phyloP scores from a whole-genome alignment of 108 stramenopile species.

The Discostella stelligeroides region DNA sequence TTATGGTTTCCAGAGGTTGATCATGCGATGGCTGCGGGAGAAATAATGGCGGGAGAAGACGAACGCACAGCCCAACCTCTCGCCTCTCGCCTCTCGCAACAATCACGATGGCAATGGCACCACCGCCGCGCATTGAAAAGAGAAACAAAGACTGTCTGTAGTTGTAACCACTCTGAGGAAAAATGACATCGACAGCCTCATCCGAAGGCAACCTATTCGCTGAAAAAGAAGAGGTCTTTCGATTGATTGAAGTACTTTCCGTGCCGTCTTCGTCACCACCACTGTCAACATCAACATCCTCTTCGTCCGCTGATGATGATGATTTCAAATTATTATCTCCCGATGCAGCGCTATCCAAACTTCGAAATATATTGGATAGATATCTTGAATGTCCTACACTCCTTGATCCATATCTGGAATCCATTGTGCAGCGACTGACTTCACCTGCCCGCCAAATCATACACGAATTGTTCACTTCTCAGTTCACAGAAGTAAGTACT shows the following conservation, averaged over 20 bases:
- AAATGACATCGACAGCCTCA: slow-evolving; percentile 31
- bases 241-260: slow-evolving; percentile 34
- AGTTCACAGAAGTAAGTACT: slow-evolving; percentile 17
- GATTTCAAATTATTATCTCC: not conserved
- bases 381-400: slow-evolving; percentile 95
- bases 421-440: slow-evolving; percentile 60
- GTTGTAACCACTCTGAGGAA: too few species aligned
- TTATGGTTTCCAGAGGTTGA: too few species aligned
- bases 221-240: slow-evolving; percentile 47
- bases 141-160: too few species aligned
- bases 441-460: slow-evolving; percentile 40
- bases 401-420: slow-evolving; percentile 83
- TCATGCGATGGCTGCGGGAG: too few species aligned
- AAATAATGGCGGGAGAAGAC: too few species aligned
- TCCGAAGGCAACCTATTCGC: slow-evolving; percentile 48
- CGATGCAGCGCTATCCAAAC: slow-evolving; percentile 46
- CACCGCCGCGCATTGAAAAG: too few species aligned
- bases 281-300: not conserved
- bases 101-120: too few species aligned
- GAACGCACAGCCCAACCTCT: too few species aligned
- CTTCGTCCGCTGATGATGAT: too few species aligned
- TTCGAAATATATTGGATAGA: slow-evolving; percentile 81
- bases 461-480: slow-evolving; percentile 44
- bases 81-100: too few species aligned
- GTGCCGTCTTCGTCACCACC: slow-evolving; percentile 4